A percentile compares a stretch with the other conserved stretches of the same genome.
phyloP scores from a whole-genome alignment of 1,139 yeast genomes.

The Insectozyma bohioensis region DNA sequence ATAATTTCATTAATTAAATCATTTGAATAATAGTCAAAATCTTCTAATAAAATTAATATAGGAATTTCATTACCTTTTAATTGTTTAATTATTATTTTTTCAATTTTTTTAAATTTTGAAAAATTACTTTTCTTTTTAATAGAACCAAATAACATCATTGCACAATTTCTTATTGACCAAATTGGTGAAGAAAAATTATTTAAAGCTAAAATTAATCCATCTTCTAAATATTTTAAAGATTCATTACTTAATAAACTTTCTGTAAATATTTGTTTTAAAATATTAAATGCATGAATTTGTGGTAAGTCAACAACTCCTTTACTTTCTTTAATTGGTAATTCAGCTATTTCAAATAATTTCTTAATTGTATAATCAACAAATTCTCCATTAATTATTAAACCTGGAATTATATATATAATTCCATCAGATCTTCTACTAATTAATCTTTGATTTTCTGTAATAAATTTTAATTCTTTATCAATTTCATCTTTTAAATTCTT shows the following conservation, averaged over 20 bases:
- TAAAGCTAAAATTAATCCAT: conserved; percentile 61
- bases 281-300: conserved; percentile 91
- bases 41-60: conserved; percentile 66
- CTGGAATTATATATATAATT: conserved; percentile 74
- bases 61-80: conserved; percentile 74
- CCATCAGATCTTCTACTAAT: conserved; percentile 94
- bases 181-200: conserved; percentile 58
- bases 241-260: conserved; percentile 62
- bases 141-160: conserved; percentile 89
- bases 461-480: conserved; percentile 46
- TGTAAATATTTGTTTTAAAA: conserved; percentile 69
- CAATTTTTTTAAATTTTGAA: conserved; percentile 39
- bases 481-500: conserved; percentile 38
- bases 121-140: conserved; percentile 77
- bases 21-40: conserved; percentile 48
- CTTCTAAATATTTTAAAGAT: conserved; percentile 54
- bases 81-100: conserved; percentile 33
- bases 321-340: conserved; percentile 43
- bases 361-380: conserved; percentile 51
- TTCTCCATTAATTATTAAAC: conserved; percentile 42
- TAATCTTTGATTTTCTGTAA: conserved; percentile 50
- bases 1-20: conserved; percentile 4
- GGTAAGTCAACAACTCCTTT: conserved; percentile 68
- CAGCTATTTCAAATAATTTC: conserved; percentile 53
- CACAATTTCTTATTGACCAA: conserved; percentile 91